Conservation (phyloP, 352 stramenopile genomes). For the Phytophthora cajani region DNA sequence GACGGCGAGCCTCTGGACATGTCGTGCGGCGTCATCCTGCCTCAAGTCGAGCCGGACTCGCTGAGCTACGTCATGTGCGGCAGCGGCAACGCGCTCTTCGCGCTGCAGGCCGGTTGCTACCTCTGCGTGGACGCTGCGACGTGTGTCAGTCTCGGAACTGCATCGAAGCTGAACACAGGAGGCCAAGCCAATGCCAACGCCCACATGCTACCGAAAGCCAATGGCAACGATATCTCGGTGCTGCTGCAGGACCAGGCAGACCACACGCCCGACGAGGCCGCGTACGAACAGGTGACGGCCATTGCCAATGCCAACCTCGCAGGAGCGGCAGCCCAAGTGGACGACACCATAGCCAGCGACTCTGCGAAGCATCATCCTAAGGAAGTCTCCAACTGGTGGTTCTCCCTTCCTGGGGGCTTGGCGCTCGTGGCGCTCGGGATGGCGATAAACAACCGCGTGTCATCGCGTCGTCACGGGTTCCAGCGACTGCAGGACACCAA, state of each 20-base stretch:
- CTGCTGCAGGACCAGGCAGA: constrained; percentile 34
- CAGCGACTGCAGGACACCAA: constrained; percentile 45
- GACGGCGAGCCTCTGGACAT: constrained; percentile 33
- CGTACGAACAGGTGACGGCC: constrained; percentile 18
- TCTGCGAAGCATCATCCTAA: neutral
- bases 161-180: neutral
- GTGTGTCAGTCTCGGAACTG: constrained; percentile 25
- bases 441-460: constrained; percentile 32
- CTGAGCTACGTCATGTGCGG: constrained; percentile 26
- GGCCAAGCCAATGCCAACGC: neutral
- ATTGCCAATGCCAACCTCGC: constrained; percentile 27
- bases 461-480: constrained; percentile 34
- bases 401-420: constrained; percentile 47
- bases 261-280: constrained; percentile 10
- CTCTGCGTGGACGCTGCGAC: constrained; percentile 47
- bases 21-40: constrained; percentile 14
- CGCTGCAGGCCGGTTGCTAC: constrained; percentile 57
- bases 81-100: constrained; percentile 33
- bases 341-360: constrained; percentile 4
- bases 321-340: constrained; percentile 7
- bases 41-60: neutral
- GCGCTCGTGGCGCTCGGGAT: constrained; percentile 51
- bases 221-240: constrained; percentile 35
- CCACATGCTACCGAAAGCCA: constrained; percentile 24
- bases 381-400: constrained; percentile 54